Evolutionary conservation across 2,329 filamentous ascomycete genomes (phyloP).

Genomic region (Aspergillus sp.): DNA sequence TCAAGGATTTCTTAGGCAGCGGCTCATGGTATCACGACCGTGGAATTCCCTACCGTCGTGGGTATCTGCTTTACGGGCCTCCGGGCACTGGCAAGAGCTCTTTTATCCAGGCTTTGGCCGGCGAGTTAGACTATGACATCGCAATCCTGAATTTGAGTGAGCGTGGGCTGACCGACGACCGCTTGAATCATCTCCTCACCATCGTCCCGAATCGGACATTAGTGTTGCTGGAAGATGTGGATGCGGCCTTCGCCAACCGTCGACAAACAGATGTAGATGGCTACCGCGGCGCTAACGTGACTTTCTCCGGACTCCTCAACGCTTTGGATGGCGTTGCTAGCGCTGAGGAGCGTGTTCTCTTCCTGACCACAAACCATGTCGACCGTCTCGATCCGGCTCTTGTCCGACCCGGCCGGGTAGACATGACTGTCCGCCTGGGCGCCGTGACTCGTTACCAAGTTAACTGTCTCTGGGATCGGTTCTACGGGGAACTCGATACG

Average conservation of each 20-base stretch:
- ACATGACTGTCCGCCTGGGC: constrained; percentile 85
- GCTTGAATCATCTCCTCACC: constrained; percentile 76
- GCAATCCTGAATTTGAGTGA: constrained; percentile 89
- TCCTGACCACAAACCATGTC: constrained; percentile 91
- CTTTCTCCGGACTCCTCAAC: constrained; percentile 84
- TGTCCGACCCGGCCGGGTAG: constrained; percentile 83
- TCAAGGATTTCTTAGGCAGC: constrained; percentile 71
- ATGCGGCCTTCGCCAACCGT: constrained; percentile 81
- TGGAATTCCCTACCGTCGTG: constrained; percentile 87
- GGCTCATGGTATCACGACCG: constrained; percentile 87
- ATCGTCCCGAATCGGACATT: constrained; percentile 78
- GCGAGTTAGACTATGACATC: constrained; percentile 86
- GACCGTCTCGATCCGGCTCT: constrained; percentile 83
- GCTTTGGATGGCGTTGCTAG: constrained; percentile 87
- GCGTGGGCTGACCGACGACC: constrained; percentile 80
- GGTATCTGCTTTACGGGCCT: constrained; percentile 82
- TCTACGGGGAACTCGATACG: constrained; percentile 75
- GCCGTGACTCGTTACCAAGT: constrained; percentile 84
- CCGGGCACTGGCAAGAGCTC: constrained; percentile 91
- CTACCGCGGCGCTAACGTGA: constrained; percentile 80
- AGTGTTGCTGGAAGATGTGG: constrained; percentile 80
- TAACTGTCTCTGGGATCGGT: constrained; percentile 82
- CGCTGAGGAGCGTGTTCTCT: constrained; percentile 86
- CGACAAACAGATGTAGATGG: constrained; percentile 71
- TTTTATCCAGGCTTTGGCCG: constrained; percentile 91